A percentile compares a stretch with the other conserved stretches of the same genome.
Conservation (phyloP, 2,329 filamentous ascomycete species). For the Alternaria conjuncta region DNA sequence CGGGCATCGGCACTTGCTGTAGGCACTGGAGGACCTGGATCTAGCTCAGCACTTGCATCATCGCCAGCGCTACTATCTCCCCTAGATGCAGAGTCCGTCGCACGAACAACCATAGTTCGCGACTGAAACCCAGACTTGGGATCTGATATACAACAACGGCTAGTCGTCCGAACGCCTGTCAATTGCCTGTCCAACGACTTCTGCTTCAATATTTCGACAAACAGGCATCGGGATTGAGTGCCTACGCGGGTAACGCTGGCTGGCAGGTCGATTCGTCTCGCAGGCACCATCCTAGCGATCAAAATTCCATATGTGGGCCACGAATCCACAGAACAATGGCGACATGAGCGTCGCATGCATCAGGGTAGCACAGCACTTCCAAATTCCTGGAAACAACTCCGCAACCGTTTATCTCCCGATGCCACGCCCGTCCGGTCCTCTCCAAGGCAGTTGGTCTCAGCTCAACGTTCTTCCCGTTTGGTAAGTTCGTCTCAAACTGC, state of each 20-base stretch:
- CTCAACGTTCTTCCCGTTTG: constrained; percentile 4
- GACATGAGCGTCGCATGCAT: background rate
- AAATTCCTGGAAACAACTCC: constrained; percentile 1
- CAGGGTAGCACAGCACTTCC: background rate
- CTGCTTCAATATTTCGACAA: background rate
- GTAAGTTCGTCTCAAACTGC: background rate
- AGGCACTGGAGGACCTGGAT: background rate
- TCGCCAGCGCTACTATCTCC: background rate
- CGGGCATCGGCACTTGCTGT: constrained; percentile 7
- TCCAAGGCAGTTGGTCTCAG: background rate
- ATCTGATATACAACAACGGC: background rate
- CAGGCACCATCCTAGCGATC: background rate
- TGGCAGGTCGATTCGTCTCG: background rate
- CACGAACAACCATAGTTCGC: constrained; percentile 1
- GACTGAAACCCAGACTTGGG: constrained; percentile 5
- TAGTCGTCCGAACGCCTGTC: background rate
- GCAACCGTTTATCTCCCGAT: background rate
- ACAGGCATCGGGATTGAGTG: background rate
- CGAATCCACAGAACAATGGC: background rate
- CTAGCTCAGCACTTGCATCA: background rate
- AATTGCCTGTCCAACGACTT: background rate
- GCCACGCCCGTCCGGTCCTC: background rate
- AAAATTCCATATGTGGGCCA: background rate
- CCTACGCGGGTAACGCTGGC: background rate
- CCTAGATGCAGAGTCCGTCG: background rate